Conservation (phyloP, 768 basidiomycete genomes). For the Vishniacozyma victoriae region DNA sequence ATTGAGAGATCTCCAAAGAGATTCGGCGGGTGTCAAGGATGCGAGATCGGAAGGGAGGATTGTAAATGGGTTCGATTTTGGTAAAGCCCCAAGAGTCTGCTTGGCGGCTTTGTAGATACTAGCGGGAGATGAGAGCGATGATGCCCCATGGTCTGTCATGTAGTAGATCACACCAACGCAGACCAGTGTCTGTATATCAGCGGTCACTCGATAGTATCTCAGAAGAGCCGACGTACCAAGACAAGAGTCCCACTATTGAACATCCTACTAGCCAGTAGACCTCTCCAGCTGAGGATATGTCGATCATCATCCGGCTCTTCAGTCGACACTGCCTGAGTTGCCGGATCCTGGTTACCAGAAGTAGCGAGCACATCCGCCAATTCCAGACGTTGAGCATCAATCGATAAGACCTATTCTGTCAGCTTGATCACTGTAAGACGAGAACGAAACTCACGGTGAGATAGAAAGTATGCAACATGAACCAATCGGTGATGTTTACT, state of each 20-base stretch:
- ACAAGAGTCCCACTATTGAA: conserved; percentile 40
- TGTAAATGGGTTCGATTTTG: conserved; percentile 9
- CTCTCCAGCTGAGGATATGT: conserved; percentile 19
- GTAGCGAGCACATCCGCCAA: conserved; percentile 64
- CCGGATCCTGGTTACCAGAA: background rate
- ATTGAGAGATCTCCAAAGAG: conserved; percentile 39
- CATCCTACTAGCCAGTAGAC: conserved; percentile 27
- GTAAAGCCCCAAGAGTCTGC: conserved; percentile 3
- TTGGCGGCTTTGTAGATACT: background rate
- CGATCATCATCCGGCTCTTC: background rate
- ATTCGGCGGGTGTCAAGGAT: conserved; percentile 11
- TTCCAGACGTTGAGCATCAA: conserved; percentile 91
- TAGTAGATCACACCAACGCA: conserved; percentile 40
- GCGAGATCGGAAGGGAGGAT: conserved; percentile 3
- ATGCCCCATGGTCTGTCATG: conserved; percentile 24
- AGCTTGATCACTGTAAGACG: background rate
- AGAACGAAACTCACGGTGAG: conserved; percentile 58
- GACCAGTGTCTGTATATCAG: conserved; percentile 35
- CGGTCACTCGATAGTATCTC: too few species aligned
- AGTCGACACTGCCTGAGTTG: background rate
- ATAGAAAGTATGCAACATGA: conserved; percentile 92
- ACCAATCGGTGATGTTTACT: conserved; percentile 94
- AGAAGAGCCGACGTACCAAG: conserved; percentile 16
- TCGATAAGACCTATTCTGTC: conserved; percentile 56
- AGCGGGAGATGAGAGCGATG: too few species aligned